Conservation (phyloP, 2,329 filamentous ascomycete genomes). For the Claviceps sp. region DNA sequence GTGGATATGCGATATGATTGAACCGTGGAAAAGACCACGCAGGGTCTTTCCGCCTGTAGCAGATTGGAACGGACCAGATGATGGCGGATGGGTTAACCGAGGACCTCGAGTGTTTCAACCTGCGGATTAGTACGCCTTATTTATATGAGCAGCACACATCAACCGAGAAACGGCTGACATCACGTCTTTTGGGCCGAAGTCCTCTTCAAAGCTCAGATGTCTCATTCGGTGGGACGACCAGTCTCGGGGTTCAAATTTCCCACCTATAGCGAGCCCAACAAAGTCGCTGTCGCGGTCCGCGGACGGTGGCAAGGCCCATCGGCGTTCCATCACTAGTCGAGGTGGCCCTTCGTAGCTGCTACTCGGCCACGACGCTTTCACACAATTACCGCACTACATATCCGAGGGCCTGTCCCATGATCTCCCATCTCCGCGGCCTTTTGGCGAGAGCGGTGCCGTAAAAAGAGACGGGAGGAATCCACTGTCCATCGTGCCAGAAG, state of each 20-base stretch:
- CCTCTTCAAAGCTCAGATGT: conserved; percentile 15
- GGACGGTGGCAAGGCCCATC: conserved; percentile 10
- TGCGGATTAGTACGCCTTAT: neutral
- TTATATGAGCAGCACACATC: neutral
- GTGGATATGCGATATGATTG: too few species aligned
- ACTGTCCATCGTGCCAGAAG: conserved; percentile 39
- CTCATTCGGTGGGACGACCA: conserved; percentile 16
- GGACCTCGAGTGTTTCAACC: conserved; percentile 1
- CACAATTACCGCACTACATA: conserved; percentile 28
- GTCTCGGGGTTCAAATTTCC: conserved; percentile 18
- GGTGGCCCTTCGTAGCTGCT: conserved; percentile 33
- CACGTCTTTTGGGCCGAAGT: conserved; percentile 16
- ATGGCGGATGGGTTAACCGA: conserved; percentile 9
- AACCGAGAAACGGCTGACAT: conserved; percentile 11
- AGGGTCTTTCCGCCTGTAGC: too few species aligned
- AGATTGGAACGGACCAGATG: too few species aligned
- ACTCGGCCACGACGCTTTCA: conserved; percentile 26
- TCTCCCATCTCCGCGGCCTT: conserved; percentile 23
- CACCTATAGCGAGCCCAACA: conserved; percentile 8
- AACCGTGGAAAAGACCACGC: too few species aligned
- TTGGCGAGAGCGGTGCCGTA: conserved; percentile 27
- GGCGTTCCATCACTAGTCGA: conserved; percentile 35
- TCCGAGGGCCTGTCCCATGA: conserved; percentile 20
- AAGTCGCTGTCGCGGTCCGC: conserved; percentile 11
- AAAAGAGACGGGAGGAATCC: conserved; percentile 33